Evolutionary conservation across 176 grass and related monocot species (phyloP), one percentile per base, ranked within the genome.

Genomic region (Bromus sterilis): DNA sequence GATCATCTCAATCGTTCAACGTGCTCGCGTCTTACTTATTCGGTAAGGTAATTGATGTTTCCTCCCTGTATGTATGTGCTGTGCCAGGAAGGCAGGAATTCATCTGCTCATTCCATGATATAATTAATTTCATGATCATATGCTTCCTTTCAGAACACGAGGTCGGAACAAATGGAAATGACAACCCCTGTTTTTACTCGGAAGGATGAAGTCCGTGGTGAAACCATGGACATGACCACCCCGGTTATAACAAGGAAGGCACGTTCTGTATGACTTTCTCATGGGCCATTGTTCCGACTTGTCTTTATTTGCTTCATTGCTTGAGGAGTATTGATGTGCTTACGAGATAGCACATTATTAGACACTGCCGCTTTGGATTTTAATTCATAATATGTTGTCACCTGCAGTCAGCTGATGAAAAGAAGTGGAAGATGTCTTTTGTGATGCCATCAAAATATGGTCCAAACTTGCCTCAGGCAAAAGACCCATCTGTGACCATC

Each of bases 201-300:
- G 53, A 93, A 93, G 76, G 82, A 78, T 9, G 87, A 89, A 41
- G 36, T 57, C 21, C 66, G 35, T 23, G 68, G 92, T 4, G 75
- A 93, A 87, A 89, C 78, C 12, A 94, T 98, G 95, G 92, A 98
- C 24, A 98, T 94, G 95, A 94, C 95, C 30, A 98, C 95, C 18
- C 95, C 92, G 31, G 95, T 98, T 59, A 88, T 98, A 85, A 94
- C 92, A 61, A 98, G 81, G 81, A 84, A 87, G 86, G 90, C 90
- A 72, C 15, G 67, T 30, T 12, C 20, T 33, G 23, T 61, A 60
- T 66, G 59, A 34, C 9, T 49, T 51, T 4, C 11, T 48, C 40
- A 18, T 20, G 31, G 60, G 53, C 3, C 71, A 60, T 87, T 82
- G 16, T 62, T 80, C 53, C 71, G 69, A 29, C 21, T 29, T 31